Percentiles rank a stretch among this genome's conserved stretches.
Evolutionary conservation across 2,329 filamentous ascomycete genomes (phyloP).

Genomic region (Penicillium sp.): DNA sequence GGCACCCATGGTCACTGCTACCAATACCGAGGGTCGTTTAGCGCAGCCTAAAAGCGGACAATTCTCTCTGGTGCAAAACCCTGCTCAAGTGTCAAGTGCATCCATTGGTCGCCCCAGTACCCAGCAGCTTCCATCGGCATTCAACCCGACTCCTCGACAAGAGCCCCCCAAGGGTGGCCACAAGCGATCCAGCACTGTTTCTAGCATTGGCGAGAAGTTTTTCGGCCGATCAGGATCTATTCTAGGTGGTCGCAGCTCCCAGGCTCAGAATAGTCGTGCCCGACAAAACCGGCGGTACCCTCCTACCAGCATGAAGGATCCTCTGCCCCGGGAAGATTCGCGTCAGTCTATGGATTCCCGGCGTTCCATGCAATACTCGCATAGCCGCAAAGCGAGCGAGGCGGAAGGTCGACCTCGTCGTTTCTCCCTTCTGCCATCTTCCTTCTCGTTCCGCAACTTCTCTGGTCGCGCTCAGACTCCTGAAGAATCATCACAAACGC

Average conservation of each 20-base stretch:
- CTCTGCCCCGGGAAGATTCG: constrained; percentile 59
- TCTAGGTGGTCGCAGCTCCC: constrained; percentile 59
- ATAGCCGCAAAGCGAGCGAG: constrained; percentile 69
- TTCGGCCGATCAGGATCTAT: constrained; percentile 81
- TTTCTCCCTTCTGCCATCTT: constrained; percentile 68
- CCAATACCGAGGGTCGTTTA: constrained; percentile 85
- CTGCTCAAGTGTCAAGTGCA: constrained; percentile 48
- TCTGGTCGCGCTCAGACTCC: constrained; percentile 53
- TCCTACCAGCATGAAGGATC: constrained; percentile 83
- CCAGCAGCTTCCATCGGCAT: constrained; percentile 57
- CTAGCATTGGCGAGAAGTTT: constrained; percentile 76
- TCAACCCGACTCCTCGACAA: constrained; percentile 55
- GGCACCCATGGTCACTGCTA: constrained; percentile 80
- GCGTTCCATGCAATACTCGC: constrained; percentile 67
- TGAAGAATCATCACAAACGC: constrained; percentile 40
- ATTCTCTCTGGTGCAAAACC: constrained; percentile 63
- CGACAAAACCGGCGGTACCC: constrained; percentile 70
- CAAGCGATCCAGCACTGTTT: constrained; percentile 72
- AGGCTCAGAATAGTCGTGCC: constrained; percentile 37
- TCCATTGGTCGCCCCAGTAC: constrained; percentile 62
- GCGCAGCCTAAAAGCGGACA: constrained; percentile 73
- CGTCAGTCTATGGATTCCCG: constrained; percentile 71
- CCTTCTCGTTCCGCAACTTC: constrained; percentile 64
- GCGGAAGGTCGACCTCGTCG: constrained; percentile 63
- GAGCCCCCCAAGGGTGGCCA: constrained; percentile 51